Percentiles rank a stretch among this genome's conserved stretches.
Conservation (phyloP, 805 yeast genomes). For the Candida ortonii region DNA sequence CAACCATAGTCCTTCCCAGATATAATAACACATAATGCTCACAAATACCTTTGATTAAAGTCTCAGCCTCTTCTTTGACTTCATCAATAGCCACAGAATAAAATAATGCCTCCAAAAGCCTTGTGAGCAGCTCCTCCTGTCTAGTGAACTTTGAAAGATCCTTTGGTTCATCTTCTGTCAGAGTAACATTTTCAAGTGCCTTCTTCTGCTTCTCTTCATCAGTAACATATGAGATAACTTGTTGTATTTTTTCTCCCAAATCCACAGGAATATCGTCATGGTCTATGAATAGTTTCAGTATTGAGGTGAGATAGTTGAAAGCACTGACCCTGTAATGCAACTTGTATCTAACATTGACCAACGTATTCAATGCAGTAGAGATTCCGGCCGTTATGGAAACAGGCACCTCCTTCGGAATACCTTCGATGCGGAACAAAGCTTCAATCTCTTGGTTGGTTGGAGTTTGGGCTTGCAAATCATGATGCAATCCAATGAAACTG, state of each 20-base stretch:
- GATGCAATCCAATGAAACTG: conserved; percentile 73
- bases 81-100: conserved; percentile 75
- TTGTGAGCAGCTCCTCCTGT: conserved; percentile 64
- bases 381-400: conserved; percentile 83
- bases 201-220: conserved; percentile 26
- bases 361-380: conserved; percentile 67
- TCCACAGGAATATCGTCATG: conserved; percentile 46
- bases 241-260: conserved; percentile 42
- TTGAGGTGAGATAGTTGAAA: conserved; percentile 63
- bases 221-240: conserved; percentile 46
- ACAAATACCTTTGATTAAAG: conserved; percentile 61
- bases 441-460: conserved; percentile 61
- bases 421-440: conserved; percentile 69
- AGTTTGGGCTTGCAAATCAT: conserved; percentile 54
- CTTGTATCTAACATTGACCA: conserved; percentile 64
- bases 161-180: conserved; percentile 41
- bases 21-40: conserved; percentile 79
- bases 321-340: conserved; percentile 74
- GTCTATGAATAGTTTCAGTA: conserved; percentile 67
- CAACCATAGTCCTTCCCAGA: conserved; percentile 68
- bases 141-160: conserved; percentile 50
- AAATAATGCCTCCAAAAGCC: conserved; percentile 68
- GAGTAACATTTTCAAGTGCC: conserved; percentile 18
- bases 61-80: conserved; percentile 62
- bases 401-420: conserved; percentile 58